Evolutionary conservation across 371 early-diverging fungal genomes (phyloP), one percentile per base, ranked within the genome.

Genomic region (Haplosporangium sp.): DNA sequence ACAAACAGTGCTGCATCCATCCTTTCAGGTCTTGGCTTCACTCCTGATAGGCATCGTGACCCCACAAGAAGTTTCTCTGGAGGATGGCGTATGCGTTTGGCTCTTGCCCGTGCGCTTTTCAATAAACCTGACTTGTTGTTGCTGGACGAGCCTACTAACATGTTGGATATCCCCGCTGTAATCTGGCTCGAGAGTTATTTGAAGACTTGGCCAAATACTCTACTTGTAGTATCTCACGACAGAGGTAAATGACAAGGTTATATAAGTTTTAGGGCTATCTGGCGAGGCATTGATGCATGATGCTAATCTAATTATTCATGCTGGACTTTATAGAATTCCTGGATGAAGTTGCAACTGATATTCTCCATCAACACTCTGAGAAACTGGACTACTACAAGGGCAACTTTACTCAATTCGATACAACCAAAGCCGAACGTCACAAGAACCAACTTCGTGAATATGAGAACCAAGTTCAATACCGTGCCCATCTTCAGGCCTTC

Each of bases 71-170:
- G 95, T 63, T 97, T 99, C 85, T 96, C 96, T 63, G 99, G 99
- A 85, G 99, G 94, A 84, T 94, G 94, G 94, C 91, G 93, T 77
- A 94, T 95, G 96, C 93, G 98, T 76, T 89, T 98, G 44, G 95
- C 98, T 1, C 89, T 99, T 45, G 99, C 99, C 0, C 94, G 98
- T 76, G 98, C 99, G 3, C 89, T 99, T 67, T 98, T 97, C 88
- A 95, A 95, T 83, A 91, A 93, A 39, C 99, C 99, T 15, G 98
- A 98, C 88, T 85, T 99, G 67, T 88, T 99, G 56, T 93, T 99
- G 76, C 95, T 99, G 72, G 99, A 99, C 86, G 99, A 99, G 93
- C 98, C 99, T 72, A 98, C 98, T 69, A 99, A 99, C 90, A 97
- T 92, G 95, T 94, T 92, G 90, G 94, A 94, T 90, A 93, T 94